Conservation (phyloP, 2,329 filamentous ascomycete genomes). For the Didymella exigua region DNA sequence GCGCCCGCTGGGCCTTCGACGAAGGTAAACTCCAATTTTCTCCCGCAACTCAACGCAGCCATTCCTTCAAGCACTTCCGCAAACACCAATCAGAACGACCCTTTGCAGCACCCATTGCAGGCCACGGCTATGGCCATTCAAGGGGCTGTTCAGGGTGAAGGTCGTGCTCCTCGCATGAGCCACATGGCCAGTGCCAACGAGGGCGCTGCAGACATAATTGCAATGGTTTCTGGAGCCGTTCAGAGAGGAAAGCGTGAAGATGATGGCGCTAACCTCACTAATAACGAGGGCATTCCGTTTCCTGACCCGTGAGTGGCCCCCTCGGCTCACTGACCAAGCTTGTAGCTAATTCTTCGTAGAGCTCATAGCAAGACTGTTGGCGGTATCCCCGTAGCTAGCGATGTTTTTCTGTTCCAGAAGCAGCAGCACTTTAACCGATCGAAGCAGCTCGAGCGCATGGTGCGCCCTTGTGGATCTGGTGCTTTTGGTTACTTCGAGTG, state of each 20-base stretch:
- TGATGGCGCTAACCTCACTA: slow-evolving; percentile 60
- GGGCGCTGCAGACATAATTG: slow-evolving; percentile 58
- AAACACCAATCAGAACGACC: slow-evolving; percentile 43
- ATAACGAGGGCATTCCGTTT: slow-evolving; percentile 60
- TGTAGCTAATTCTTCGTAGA: slow-evolving; percentile 16
- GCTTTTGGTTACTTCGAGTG: slow-evolving; percentile 56
- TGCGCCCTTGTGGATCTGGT: slow-evolving; percentile 51
- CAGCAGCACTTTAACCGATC: slow-evolving; percentile 63
- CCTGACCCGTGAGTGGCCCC: slow-evolving; percentile 51
- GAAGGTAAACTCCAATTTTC: slow-evolving; percentile 24
- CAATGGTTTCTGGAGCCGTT: slow-evolving; percentile 57
- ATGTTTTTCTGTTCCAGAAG: slow-evolving; percentile 60
- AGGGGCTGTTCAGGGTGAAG: slow-evolving; percentile 46
- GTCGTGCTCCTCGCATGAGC: slow-evolving; percentile 44
- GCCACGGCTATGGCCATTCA: slow-evolving; percentile 52
- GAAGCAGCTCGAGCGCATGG: slow-evolving; percentile 56
- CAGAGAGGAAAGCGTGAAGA: slow-evolving; percentile 56
- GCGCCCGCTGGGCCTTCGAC: slow-evolving; percentile 8
- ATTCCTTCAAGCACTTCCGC: slow-evolving; percentile 32
- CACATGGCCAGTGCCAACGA: slow-evolving; percentile 56
- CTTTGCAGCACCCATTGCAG: slow-evolving; percentile 49
- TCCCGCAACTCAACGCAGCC: slow-evolving; percentile 21
- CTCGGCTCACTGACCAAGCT: not conserved
- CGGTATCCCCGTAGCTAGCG: slow-evolving; percentile 58
- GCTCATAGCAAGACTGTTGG: slow-evolving; percentile 60